These are phyloP conservation scores for Lepraria neglecta DNA, from an alignment of 495 filamentous ascomycete genomes.

Conservation along the genomic window DNA sequence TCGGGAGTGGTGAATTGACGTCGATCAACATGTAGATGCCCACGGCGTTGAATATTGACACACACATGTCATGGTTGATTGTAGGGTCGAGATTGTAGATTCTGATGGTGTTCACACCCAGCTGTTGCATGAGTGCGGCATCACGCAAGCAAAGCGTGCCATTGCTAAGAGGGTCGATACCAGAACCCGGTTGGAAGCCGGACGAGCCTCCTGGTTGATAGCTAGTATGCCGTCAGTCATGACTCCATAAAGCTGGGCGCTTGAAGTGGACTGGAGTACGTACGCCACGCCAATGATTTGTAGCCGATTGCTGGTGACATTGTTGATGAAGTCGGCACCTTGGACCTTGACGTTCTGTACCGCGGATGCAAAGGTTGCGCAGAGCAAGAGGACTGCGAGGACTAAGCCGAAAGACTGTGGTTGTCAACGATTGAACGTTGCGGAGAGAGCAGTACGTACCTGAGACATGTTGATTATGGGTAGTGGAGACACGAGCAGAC, in stretches of 20 bases:
- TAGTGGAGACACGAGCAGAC: neutral
- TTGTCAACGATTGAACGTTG: neutral
- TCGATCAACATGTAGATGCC: conserved; percentile 68
- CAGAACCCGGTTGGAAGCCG: conserved; percentile 59
- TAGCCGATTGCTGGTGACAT: conserved; percentile 69
- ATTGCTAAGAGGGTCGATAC: conserved; percentile 70
- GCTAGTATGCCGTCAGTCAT: conserved; percentile 31
- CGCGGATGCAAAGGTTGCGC: conserved; percentile 52
- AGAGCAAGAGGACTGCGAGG: conserved; percentile 26
- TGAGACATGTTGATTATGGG: neutral
- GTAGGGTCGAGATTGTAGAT: conserved; percentile 86
- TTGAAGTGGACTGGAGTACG: conserved; percentile 24
- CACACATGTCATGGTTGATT: conserved; percentile 82
- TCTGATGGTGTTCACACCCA: conserved; percentile 86
- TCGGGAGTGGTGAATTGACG: conserved; percentile 83
- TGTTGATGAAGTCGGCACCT: conserved; percentile 78
- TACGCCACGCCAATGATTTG: conserved; percentile 83
- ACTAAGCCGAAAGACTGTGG: conserved; percentile 1
- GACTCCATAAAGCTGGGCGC: conserved; percentile 1
- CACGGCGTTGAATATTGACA: conserved; percentile 82
- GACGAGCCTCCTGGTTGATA: conserved; percentile 88
- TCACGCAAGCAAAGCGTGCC: conserved; percentile 73
- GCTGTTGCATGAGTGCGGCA: conserved; percentile 81
- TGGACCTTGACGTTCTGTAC: conserved; percentile 66
- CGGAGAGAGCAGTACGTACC: neutral